These are phyloP conservation scores for Vigna mungo DNA, from an alignment of 306 rosid genomes.

Conservation along the genomic window DNA sequence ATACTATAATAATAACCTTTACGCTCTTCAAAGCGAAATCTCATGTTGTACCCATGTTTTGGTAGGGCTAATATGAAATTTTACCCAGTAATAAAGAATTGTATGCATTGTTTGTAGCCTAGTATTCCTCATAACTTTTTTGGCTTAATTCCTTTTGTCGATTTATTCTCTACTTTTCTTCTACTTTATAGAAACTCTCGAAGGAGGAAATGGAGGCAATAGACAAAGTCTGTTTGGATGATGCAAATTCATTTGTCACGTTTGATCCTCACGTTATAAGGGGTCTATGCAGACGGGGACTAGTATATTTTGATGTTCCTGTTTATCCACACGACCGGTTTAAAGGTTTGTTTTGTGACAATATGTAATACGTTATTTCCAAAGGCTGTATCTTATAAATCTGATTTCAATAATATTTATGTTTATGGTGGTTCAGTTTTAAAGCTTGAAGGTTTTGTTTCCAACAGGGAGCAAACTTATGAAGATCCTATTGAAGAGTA, in stretches of 20 bases:
- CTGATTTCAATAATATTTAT: constrained; percentile 46
- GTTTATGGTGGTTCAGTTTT: constrained; percentile 67
- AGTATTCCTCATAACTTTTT: background rate
- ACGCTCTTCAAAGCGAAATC: background rate
- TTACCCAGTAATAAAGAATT: background rate
- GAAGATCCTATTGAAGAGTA: constrained; percentile 99
- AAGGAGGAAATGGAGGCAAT: constrained; percentile 84
- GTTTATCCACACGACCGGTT: constrained; percentile 83
- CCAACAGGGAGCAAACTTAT: constrained; percentile 96
- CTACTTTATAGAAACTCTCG: constrained; percentile 73
- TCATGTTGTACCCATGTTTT: background rate
- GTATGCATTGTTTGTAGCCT: background rate
- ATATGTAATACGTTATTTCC: constrained; percentile 8
- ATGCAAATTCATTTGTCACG: constrained; percentile 74
- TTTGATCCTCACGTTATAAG: constrained; percentile 73
- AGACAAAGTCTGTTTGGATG: constrained; percentile 91
- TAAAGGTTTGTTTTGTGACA: constrained; percentile 59
- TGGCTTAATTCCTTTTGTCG: background rate
- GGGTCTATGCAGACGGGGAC: constrained; percentile 73
- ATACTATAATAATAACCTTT: background rate
- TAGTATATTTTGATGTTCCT: constrained; percentile 89
- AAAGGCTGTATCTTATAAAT: background rate
- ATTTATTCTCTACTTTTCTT: constrained; percentile 38
- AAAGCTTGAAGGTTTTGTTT: constrained; percentile 99
- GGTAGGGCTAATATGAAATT: background rate